These are phyloP conservation scores for Pseudogymnoascus pannorum DNA, from an alignment of 2,329 filamentous ascomycete genomes.

Conservation along the genomic window DNA sequence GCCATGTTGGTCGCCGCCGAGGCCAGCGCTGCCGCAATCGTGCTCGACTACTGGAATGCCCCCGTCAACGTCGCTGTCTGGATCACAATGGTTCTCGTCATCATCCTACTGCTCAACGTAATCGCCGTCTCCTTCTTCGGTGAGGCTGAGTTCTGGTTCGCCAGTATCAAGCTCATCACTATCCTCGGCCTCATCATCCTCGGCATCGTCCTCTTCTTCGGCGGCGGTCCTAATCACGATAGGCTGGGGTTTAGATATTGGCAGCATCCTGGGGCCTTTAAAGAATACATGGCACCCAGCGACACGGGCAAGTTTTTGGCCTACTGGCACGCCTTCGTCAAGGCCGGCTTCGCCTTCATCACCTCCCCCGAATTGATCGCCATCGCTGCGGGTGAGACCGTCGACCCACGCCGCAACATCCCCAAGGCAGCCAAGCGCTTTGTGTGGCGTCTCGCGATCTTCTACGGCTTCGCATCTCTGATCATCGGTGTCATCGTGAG, in stretches of 20 bases:
- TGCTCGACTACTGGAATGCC: constrained; percentile 54
- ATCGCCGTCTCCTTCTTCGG: constrained; percentile 51
- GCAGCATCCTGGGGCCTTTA: constrained; percentile 33
- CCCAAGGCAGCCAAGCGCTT: constrained; percentile 56
- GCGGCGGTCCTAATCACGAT: constrained; percentile 45
- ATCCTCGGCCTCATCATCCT: constrained; percentile 51
- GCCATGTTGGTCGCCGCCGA: constrained; percentile 51
- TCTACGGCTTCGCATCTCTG: constrained; percentile 53
- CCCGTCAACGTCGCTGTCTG: constrained; percentile 47
- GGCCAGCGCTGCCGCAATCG: constrained; percentile 48
- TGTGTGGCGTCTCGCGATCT: constrained; percentile 51
- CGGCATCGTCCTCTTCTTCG: constrained; percentile 48
- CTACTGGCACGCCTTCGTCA: constrained; percentile 46
- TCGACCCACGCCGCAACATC: constrained; percentile 57
- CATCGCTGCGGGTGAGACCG: constrained; percentile 56
- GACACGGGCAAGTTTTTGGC: constrained; percentile 46
- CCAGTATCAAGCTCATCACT: constrained; percentile 52
- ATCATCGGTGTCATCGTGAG: constrained; percentile 54
- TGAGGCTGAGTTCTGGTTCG: constrained; percentile 56
- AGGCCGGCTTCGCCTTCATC: constrained; percentile 47
- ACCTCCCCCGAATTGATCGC: constrained; percentile 53
- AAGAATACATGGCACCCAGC: constrained; percentile 36
- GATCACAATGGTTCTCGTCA: constrained; percentile 49
- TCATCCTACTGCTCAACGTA: constrained; percentile 49
- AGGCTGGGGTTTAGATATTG: constrained; percentile 44